Percentiles rank a stretch among this genome's conserved stretches.
Conservation (phyloP, 73 alveolate species). For the Paramecium sexaurelia region DNA sequence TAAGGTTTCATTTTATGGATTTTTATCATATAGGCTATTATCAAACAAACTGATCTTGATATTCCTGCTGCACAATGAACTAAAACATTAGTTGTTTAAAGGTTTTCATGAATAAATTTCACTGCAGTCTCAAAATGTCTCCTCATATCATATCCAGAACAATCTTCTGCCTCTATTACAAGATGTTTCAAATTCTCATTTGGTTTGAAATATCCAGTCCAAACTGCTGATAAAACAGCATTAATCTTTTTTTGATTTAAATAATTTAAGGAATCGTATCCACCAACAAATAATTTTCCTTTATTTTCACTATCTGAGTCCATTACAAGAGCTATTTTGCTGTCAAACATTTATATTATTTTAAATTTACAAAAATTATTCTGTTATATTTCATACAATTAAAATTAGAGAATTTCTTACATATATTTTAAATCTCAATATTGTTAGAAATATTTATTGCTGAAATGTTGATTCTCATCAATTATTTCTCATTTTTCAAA, state of each 20-base stretch:
- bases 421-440: too few species aligned
- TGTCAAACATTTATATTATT: too few species aligned
- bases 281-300: constrained; percentile 1
- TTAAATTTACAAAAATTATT: too few species aligned
- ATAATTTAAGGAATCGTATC: background rate
- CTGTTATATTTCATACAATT: too few species aligned
- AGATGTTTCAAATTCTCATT: background rate
- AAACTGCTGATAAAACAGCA: constrained; percentile 4
- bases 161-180: background rate
- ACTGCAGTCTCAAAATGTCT: constrained; percentile 25
- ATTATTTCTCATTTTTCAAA: too few species aligned
- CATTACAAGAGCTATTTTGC: background rate
- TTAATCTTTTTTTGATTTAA: background rate
- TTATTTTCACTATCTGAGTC: background rate
- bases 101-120: background rate
- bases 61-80: constrained; percentile 93
- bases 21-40: constrained; percentile 88
- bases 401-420: too few species aligned
- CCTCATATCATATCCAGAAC: background rate
- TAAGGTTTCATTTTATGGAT: constrained; percentile 71
- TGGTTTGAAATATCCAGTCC: background rate
- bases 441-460: too few species aligned
- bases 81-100: constrained; percentile 76
- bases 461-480: too few species aligned
- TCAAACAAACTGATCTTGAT: constrained; percentile 90